Percentiles rank a stretch among this genome's conserved stretches.
These are phyloP conservation scores for Aurifilum marmelostoma DNA, from an alignment of 2,329 filamentous ascomycete genomes.

Conservation along the genomic window DNA sequence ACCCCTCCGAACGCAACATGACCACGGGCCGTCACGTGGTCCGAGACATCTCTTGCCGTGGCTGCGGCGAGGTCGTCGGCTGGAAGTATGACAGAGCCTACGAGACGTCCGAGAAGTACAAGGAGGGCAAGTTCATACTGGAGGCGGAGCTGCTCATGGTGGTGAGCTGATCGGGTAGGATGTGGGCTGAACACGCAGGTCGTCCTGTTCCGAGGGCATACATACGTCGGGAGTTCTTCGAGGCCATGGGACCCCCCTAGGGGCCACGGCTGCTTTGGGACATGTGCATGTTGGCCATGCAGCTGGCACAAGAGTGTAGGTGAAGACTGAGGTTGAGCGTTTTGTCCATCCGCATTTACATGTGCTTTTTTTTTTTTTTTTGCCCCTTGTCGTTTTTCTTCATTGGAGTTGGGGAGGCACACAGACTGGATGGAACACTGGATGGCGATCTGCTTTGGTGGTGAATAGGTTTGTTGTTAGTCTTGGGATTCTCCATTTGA, in stretches of 20 bases:
- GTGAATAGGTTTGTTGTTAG: neutral
- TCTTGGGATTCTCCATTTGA: neutral
- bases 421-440: neutral
- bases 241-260: neutral
- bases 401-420: neutral
- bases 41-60: constrained; percentile 86
- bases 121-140: constrained; percentile 97
- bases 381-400: too few relatives aligned
- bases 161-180: constrained; percentile 58
- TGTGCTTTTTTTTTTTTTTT: neutral
- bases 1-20: constrained; percentile 95
- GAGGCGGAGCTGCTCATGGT: constrained; percentile 88
- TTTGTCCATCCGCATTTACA: neutral
- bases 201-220: neutral
- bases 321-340: neutral
- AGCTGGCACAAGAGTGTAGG: neutral
- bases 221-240: neutral
- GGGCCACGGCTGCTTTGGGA: neutral
- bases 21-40: constrained; percentile 95
- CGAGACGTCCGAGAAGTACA: constrained; percentile 92
- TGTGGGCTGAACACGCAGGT: neutral
- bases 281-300: neutral
- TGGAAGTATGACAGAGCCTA: constrained; percentile 99
- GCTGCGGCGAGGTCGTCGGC: constrained; percentile 90
- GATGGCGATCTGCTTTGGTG: neutral